Evolutionary conservation across 345 rosid species (phyloP).

Genomic region (Ceriops zippeliana): DNA sequence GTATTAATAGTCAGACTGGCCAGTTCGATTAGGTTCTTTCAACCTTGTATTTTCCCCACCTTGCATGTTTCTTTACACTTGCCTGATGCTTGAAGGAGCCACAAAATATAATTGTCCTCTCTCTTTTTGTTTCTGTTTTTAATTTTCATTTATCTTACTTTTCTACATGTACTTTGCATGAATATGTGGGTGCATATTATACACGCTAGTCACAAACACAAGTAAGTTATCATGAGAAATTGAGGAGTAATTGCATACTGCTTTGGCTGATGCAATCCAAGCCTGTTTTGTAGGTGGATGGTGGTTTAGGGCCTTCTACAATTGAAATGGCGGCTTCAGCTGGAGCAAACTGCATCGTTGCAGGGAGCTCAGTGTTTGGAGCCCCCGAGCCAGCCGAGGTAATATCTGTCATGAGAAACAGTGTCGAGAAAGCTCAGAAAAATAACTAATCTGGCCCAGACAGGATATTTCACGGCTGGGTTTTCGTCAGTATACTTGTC

Average conservation of each 20-base stretch:
- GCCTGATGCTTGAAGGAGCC: not conserved
- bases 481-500: not conserved
- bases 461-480: slow-evolving; percentile 11
- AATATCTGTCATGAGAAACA: slow-evolving; percentile 57
- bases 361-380: slow-evolving; percentile 92
- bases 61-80: not conserved
- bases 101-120: not conserved
- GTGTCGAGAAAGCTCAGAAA: slow-evolving; percentile 51
- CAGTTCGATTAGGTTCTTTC: no score
- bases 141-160: no score
- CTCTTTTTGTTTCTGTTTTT: not conserved
- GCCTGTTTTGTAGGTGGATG: slow-evolving; percentile 58
- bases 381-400: slow-evolving; percentile 74
- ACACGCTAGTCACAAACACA: no score
- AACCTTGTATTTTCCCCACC: no score
- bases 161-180: no score
- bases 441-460: slow-evolving; percentile 21
- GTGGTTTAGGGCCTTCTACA: slow-evolving; percentile 89
- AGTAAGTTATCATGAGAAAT: not conserved
- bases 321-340: slow-evolving; percentile 72
- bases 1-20: no score
- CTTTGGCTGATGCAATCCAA: not conserved
- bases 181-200: no score
- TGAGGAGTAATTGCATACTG: not conserved
- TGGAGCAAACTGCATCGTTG: slow-evolving; percentile 81